phyloP scores from a whole-genome alignment of 164 flowering plant genomes.

The Taxillus chinensis region DNA sequence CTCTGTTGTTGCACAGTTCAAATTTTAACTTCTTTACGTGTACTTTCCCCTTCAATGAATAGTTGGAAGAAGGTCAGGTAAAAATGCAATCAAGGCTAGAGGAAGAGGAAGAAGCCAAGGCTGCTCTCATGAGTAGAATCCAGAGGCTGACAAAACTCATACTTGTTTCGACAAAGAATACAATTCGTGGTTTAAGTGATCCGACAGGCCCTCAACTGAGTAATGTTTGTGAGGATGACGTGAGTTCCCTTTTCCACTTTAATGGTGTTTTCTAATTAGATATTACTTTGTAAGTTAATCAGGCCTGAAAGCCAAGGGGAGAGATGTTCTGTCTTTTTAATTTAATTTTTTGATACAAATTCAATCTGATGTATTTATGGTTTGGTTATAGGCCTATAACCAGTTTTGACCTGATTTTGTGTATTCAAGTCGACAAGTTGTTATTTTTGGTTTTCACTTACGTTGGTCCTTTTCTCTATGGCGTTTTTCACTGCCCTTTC shows the following conservation, averaged over 20 bases:
- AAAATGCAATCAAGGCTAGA: constrained; percentile 97
- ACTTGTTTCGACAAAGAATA: constrained; percentile 86
- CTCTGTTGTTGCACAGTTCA: background rate
- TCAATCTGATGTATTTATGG: no score
- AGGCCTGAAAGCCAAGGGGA: no score
- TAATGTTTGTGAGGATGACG: constrained; percentile 63
- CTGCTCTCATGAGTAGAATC: constrained; percentile 97
- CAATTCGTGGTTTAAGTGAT: constrained; percentile 68
- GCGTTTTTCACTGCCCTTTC: no score
- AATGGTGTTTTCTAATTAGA: background rate
- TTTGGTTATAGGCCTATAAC: no score
- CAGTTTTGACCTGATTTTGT: no score
- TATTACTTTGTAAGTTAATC: no score
- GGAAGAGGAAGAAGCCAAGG: constrained; percentile 98
- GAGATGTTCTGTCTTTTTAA: no score
- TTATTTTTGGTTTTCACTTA: no score
- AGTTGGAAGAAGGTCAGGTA: constrained; percentile 97
- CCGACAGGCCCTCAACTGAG: constrained; percentile 46
- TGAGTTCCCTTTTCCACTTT: constrained; percentile 23
- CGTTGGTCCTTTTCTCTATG: no score
- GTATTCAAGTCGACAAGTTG: no score
- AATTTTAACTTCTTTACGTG: background rate
- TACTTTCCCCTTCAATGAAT: constrained; percentile 9
- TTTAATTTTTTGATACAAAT: no score
- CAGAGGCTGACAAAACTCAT: constrained; percentile 93